Base-by-base conservation (phyloP, 1,284 basidiomycete genomes). In the Tremellales sp. region DNA sequence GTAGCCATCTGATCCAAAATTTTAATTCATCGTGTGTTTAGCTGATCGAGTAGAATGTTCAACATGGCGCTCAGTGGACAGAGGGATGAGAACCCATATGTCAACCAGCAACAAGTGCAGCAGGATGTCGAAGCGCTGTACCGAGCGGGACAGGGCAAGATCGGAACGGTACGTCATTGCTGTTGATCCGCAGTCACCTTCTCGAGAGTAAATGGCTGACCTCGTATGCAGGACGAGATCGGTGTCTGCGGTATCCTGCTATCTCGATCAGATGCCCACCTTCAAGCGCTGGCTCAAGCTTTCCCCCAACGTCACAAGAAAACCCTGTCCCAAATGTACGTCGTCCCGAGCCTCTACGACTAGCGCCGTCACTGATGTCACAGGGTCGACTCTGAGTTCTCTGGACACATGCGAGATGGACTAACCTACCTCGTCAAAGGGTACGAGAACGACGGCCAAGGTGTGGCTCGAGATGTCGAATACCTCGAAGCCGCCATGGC, bases 341-440 rank as follows among this genome's bases (percentile, higher is more conserved):
- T 52, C 12, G 17, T 13, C 21, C 29, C 19, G 6, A n/a, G 29
- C 29, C 33, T 7, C 31, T 24, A 12, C 36, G 4, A 3, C 19
- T 17, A 24, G 22, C 6, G 43, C n/a, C n/a, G n/a, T n/a, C n/a
- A n/a, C 44, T 52, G 49, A 51, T 24, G n/a, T 8, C 6, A n/a
- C 48, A 70, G 67, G 62, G 65, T 74, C 50, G 46, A 63, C n/a
- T 54, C 51, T 26, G 74, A 76, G 55, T 75, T 76, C 58, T 72
- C 69, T 5, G 74, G 74, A 23, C 74, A 76, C 57, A 75, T 76
- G 73, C 56, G 58, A 26, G 65, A 70, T 43, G 68, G 57, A 3
- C 57, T 75, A 10, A 53, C 65, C 41, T 70, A 66, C 58, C 62
- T 76, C 26, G 71, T 64, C 17, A 54, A 60, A 19, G 64, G 57